A percentile compares a stretch with the other conserved stretches of the same genome.
phyloP scores from a whole-genome alignment of 192 early-diverging fungal genomes.

The Umbelopsis ramanniana region DNA sequence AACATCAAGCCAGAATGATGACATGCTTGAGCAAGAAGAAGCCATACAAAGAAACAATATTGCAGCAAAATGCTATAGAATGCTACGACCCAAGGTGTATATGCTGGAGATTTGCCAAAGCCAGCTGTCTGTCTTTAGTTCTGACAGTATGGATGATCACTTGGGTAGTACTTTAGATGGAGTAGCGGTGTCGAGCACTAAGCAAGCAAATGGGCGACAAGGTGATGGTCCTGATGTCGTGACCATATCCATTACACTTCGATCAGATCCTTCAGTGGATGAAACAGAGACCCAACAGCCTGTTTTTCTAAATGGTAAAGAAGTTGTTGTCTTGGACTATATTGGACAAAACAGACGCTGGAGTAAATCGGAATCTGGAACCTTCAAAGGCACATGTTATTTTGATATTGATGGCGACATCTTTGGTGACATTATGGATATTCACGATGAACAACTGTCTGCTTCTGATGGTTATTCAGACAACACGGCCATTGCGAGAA shows the following conservation, averaged over 20 bases:
- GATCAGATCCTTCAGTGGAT: not conserved
- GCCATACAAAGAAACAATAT: not conserved
- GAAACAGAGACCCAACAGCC: not conserved
- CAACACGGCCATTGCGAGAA: not conserved
- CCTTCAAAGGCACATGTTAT: not conserved
- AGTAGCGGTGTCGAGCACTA: not conserved
- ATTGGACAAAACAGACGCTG: constrained; percentile 12
- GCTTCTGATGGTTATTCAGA: too few species aligned
- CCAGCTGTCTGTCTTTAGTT: not conserved
- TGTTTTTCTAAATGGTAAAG: not conserved
- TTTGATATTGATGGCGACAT: constrained; percentile 19
- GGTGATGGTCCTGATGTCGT: not conserved
- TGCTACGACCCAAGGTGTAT: not conserved
- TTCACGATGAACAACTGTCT: not conserved
- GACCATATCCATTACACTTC: not conserved
- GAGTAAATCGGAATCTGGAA: constrained; percentile 2
- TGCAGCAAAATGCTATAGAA: constrained; percentile 3
- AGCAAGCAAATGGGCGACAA: not conserved
- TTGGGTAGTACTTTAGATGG: not conserved
- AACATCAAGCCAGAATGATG: not conserved
- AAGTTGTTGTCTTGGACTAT: not conserved
- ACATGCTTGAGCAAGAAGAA: too few species aligned
- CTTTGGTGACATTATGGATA: not conserved
- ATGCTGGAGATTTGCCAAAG: not conserved
- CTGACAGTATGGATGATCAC: not conserved